Percentiles rank a stretch among this genome's conserved stretches.
Conservation (phyloP, 352 stramenopile species). For the Phytophthora boehmeriae region DNA sequence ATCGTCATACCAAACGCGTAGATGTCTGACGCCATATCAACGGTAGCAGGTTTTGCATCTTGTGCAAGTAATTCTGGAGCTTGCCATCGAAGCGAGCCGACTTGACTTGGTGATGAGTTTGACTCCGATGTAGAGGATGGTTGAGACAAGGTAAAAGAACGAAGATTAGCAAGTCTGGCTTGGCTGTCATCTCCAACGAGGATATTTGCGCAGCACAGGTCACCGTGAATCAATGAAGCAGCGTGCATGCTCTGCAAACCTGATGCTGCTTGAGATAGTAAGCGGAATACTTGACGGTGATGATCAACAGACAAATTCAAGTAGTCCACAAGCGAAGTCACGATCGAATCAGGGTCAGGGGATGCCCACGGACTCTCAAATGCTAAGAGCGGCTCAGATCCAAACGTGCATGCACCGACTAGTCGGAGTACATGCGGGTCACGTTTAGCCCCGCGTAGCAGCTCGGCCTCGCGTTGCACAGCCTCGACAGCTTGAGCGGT, state of each 20-base stretch:
- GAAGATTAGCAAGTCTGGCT: conserved; percentile 57
- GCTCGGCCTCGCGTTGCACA: conserved; percentile 41
- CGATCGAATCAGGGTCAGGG: conserved; percentile 24
- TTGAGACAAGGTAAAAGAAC: conserved; percentile 42
- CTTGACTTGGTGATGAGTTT: neutral
- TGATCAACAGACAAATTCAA: conserved; percentile 49
- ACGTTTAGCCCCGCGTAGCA: conserved; percentile 44
- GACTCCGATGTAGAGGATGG: conserved; percentile 2
- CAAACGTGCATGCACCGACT: conserved; percentile 57
- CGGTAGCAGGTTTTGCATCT: conserved; percentile 2
- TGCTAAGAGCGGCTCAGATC: conserved; percentile 50
- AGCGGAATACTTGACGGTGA: conserved; percentile 36
- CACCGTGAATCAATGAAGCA: conserved; percentile 45
- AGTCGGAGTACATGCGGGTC: conserved; percentile 64
- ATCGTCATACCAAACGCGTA: conserved; percentile 75
- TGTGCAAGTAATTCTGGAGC: conserved; percentile 50
- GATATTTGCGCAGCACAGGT: conserved; percentile 65
- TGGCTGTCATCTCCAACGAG: conserved; percentile 62
- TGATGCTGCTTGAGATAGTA: conserved; percentile 54
- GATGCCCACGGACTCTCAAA: conserved; percentile 51
- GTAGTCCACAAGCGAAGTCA: conserved; percentile 65
- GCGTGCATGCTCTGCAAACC: conserved; percentile 66
- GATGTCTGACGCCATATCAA: conserved; percentile 50
- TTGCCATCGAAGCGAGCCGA: conserved; percentile 55
- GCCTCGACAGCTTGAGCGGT: conserved; percentile 29